phyloP scores from a whole-genome alignment of 805 yeast genomes.

The Yamadazyma nakazawae region DNA sequence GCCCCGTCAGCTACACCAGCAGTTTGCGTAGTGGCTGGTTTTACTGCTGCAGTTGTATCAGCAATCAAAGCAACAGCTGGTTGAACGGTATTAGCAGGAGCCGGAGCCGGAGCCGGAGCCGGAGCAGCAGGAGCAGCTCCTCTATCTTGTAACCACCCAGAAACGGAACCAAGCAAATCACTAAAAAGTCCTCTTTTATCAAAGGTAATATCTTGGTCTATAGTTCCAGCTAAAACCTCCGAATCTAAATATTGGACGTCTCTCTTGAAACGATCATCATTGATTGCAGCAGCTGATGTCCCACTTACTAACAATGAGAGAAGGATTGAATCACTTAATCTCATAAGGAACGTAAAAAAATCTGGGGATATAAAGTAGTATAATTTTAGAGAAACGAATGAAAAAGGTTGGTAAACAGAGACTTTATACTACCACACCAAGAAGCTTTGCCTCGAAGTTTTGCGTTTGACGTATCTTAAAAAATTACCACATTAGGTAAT shows the following conservation, averaged over 20 bases:
- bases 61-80: not conserved
- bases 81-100: constrained; percentile 6
- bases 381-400: not conserved
- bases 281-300: constrained; percentile 12
- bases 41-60: not conserved
- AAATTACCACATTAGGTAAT: constrained; percentile 20
- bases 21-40: not conserved
- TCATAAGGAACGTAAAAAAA: constrained; percentile 6
- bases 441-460: not conserved
- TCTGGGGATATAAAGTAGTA: not conserved
- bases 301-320: constrained; percentile 2
- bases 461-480: constrained; percentile 11
- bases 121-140: constrained; percentile 1
- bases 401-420: not conserved
- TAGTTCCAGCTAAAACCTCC: constrained; percentile 7
- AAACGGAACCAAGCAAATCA: constrained; percentile 8
- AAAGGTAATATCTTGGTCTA: constrained; percentile 1
- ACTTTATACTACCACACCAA: constrained; percentile 1
- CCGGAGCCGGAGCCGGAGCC: constrained; percentile 4
- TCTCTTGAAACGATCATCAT: constrained; percentile 8
- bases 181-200: constrained; percentile 7
- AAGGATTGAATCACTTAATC: not conserved
- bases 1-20: constrained; percentile 7
- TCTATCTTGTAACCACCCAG: not conserved
- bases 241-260: not conserved